Evolutionary conservation across 2,329 filamentous ascomycete species (phyloP), one percentile per base, ranked within the genome.

Genomic region (Byssoonygena ceratinophila): DNA sequence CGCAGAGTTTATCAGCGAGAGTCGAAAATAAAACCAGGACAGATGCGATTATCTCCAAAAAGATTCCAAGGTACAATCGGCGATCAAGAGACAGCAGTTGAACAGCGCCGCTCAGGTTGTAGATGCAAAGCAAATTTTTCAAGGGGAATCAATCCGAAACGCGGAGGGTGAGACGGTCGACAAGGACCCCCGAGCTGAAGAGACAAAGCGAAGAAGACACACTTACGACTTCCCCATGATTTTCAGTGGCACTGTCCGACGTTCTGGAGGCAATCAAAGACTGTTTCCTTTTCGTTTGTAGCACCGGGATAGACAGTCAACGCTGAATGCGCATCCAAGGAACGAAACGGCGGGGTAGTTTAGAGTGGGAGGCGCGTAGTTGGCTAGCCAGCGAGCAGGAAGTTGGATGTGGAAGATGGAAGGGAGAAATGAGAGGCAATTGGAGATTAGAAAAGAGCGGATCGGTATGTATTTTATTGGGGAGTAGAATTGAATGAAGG

Each of bases 221-320:
- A 49, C 44, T 46, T 57, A 60, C 59, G 55, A 53, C 46, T 60
- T 60, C 37, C 59, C 59, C 59, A 60, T 60, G 16, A 18, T 46
- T 22, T n/a, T n/a, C 14, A 14, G 44, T 2, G 16, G 16, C 3
- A 29, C 23, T 45, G 16, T 32, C 25, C 22, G 20, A 14, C 18
- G 16, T 36, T n/a, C 9, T 36, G 36, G 7, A 34, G 14, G 32
- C 32, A 34, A 34, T 3, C 3, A 34, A 7, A 34, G 32, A n/a
- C 14, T 34, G 8, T 4, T 34, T 14, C 32, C 14, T 34, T 34
- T 34, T 5, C 5, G 32, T 3, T 14, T 34, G 32, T 11, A 34
- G 32, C 14, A 3, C 8, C 3, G 4, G 36, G n/a, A 40, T 40
- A 8, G 20, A 20, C 32, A 34, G 14, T n/a, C 27, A 14, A 34